Evolutionary conservation across 768 basidiomycete species (phyloP), one percentile per base, ranked within the genome.

Genomic region (Cubamyces sp.): DNA sequence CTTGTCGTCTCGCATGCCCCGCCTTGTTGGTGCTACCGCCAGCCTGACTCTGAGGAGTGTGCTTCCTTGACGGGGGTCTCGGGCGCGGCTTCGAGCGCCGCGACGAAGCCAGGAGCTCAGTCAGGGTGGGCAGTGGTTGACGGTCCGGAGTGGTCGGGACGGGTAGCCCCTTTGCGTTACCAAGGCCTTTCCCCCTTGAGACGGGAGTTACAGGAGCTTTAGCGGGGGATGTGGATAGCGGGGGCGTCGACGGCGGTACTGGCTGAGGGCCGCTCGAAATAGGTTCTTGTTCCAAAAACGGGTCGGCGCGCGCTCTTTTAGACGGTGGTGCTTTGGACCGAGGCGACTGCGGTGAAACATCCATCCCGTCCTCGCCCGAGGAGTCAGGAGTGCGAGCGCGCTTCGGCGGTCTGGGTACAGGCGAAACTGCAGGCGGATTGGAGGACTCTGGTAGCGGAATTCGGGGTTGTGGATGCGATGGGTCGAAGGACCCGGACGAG

Each of bases 71-170:
- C 11, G 71, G 69, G 11, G 73, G 73, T 12, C 71, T 69, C 15
- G 75, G 71, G 16, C 73, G 66, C 21, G 68, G 54, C 55, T 73
- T 74, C 23, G 75, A 70, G 50, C 76, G 71, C 56, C 76, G 77
- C 21, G 79, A 74, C 21, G 80, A 79, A 1, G 80, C 81, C 1
- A 82, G 72, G 14, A 83, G 76, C 48, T 80, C 80, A 0, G 75
- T 79, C 34, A 80, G 70, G 11, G 74, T 80, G 14, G 77, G 82
- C 47, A 79, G 60, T 9, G 69, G 70, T 46, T 72, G 68, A 2
- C 71, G 71, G 12, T 71, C 66, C 14, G 74, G 73, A 2, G 70
- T 70, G 9, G 58, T 58, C 4, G 71, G 68, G 15, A 75, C 64
- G 18, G 70, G 68, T 1, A 70, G 60, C 14, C 64, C 53, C 30